Evolutionary conservation across 2,329 filamentous ascomycete genomes (phyloP).

Genomic region (Lasiodiplodia hormozganensis): DNA sequence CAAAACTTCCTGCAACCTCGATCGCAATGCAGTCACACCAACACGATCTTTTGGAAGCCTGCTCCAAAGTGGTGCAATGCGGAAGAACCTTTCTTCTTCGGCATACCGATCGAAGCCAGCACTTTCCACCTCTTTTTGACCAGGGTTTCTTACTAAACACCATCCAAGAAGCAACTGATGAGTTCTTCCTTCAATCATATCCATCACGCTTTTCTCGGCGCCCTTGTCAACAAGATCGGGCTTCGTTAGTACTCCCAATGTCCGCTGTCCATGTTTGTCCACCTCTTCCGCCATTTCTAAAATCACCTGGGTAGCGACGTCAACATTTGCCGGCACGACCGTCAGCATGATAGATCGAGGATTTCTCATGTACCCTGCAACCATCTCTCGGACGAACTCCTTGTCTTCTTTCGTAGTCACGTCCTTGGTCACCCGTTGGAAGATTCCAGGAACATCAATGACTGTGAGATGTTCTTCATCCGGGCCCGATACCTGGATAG

Average conservation of each 20-base stretch:
- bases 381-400: slow-evolving; percentile 42
- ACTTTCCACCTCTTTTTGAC: slow-evolving; percentile 34
- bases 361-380: slow-evolving; percentile 61
- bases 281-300: slow-evolving; percentile 47
- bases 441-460: slow-evolving; percentile 48
- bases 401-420: slow-evolving; percentile 44
- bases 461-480: slow-evolving; percentile 40
- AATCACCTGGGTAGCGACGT: slow-evolving; percentile 56
- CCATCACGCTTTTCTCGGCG: slow-evolving; percentile 45
- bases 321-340: slow-evolving; percentile 40
- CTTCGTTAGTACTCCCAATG: slow-evolving; percentile 48
- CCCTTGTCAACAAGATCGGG: slow-evolving; percentile 43
- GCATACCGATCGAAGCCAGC: slow-evolving; percentile 36
- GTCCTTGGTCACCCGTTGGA: slow-evolving; percentile 41
- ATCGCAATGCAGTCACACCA: slow-evolving; percentile 51
- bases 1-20: slow-evolving; percentile 51
- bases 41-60: slow-evolving; percentile 45
- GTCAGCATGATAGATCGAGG: slow-evolving; percentile 41
- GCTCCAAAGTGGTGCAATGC: slow-evolving; percentile 44
- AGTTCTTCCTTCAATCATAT: slow-evolving; percentile 49
- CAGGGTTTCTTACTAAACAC: slow-evolving; percentile 62
- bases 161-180: slow-evolving; percentile 56
- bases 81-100: slow-evolving; percentile 47
- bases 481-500: slow-evolving; percentile 36
- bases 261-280: slow-evolving; percentile 43